phyloP scores from a whole-genome alignment of 2,329 filamentous ascomycete genomes.

The Niveomyces coronatus region DNA sequence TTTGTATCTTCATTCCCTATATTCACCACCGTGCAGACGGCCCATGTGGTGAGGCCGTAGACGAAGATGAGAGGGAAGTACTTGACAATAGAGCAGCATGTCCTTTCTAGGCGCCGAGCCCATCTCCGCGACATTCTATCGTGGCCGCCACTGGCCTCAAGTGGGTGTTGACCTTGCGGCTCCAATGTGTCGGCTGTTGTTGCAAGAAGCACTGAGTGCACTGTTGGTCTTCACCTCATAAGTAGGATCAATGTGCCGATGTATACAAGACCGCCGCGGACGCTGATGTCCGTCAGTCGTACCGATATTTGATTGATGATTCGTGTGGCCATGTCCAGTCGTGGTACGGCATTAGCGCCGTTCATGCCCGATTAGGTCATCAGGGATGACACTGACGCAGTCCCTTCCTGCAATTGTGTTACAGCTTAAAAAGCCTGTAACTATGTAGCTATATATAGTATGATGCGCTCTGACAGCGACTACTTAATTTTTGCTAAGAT shows the following conservation, averaged over 20 bases:
- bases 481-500: too few species aligned
- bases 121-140: slow-evolving; percentile 46
- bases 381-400: slow-evolving; percentile 7
- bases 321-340: too few species aligned
- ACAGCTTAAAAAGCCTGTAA: too few species aligned
- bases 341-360: too few species aligned
- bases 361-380: slow-evolving; percentile 5
- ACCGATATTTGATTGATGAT: too few species aligned
- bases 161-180: slow-evolving; percentile 6
- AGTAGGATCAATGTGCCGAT: too few species aligned
- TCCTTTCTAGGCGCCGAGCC: slow-evolving; percentile 65
- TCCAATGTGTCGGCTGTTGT: slow-evolving; percentile 7
- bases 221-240: too few species aligned
- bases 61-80: slow-evolving; percentile 88
- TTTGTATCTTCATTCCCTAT: slow-evolving; percentile 52
- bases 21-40: slow-evolving; percentile 71
- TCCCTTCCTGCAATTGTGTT: too few species aligned
- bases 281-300: background rate
- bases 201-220: too few species aligned
- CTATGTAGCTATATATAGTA: too few species aligned
- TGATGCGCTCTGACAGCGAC: too few species aligned
- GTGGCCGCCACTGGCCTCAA: slow-evolving; percentile 12
- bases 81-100: slow-evolving; percentile 67
- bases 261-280: too few species aligned
- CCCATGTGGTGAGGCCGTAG: slow-evolving; percentile 86